Base-by-base conservation (phyloP, 495 filamentous ascomycete genomes). In the Filosporella fistucella region DNA sequence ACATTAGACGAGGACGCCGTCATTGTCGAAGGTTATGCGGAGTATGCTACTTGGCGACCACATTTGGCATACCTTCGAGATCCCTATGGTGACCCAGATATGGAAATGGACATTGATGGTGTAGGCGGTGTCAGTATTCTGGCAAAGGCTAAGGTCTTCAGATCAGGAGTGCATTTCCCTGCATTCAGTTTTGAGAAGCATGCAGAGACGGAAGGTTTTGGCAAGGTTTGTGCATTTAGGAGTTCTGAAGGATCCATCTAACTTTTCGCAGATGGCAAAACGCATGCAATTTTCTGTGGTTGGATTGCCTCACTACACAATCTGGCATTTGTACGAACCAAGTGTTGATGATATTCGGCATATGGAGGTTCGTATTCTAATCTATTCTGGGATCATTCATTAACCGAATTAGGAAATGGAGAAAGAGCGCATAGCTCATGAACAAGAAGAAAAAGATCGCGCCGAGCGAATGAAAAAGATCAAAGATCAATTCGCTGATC, bases 41-140 rank as follows among this genome's bases (percentile, higher is more conserved):
- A 99, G 71, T 99, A 99, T 61, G 94, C 94, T 17, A 99, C 94
- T 2, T 99, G 93, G 91, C 74, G 94, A 46, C 94, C 94, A 20
- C 94, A 99, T 76, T 75, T 99, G 43, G 94, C 94, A 29, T 99
- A 99, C 62, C 78, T 99, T 1, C 83, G 94, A 13, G 94, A 99
- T 62, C 94, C 94, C 2, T 97, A 95, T 57, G 94, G 94, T 26
- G 91, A 99, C 56, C 90, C 90, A 2, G 94, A 99, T 64, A 95
- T 97, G 84, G 94, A 99, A 64, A 96, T 99, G 93, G 94, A 99
- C 56, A 89, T 99, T 55, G 93, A 99, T 58, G 93, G 93, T 43
- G 89, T 99, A 14, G 93, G 93, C 38, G 93, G 93, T 58, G 93
- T 99, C 50, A 95, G 89, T 68, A 99, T 99, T 59, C 73, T 99